phyloP scores from a whole-genome alignment of 768 basidiomycete species.

The Chalciporus pseudorubinellus region DNA sequence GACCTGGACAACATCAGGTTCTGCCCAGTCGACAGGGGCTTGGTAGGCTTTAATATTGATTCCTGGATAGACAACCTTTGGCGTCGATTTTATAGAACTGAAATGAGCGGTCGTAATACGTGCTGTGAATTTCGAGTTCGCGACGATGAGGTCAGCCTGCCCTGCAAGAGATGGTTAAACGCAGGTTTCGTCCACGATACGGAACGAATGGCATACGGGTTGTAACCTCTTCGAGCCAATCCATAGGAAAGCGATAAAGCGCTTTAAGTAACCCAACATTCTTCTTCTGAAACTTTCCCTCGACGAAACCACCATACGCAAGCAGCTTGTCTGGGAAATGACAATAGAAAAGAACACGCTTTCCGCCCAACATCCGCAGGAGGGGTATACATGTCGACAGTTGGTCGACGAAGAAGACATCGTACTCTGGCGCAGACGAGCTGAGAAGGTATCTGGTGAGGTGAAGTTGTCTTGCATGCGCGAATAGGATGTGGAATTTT shows the following conservation, averaged over 20 bases:
- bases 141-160: slow-evolving; percentile 86
- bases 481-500: slow-evolving; percentile 85
- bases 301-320: slow-evolving; percentile 61
- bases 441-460: slow-evolving; percentile 59
- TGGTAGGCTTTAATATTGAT: slow-evolving; percentile 82
- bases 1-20: slow-evolving; percentile 53
- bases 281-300: slow-evolving; percentile 45
- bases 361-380: slow-evolving; percentile 60
- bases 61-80: slow-evolving; percentile 91
- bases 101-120: slow-evolving; percentile 77
- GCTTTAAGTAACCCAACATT: slow-evolving; percentile 56
- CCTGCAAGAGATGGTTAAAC: slow-evolving; percentile 40
- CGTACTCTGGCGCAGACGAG: slow-evolving; percentile 47
- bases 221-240: slow-evolving; percentile 84
- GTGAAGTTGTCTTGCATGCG: slow-evolving; percentile 86
- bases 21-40: slow-evolving; percentile 36
- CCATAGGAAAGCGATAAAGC: slow-evolving; percentile 86
- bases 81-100: slow-evolving; percentile 56
- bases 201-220: slow-evolving; percentile 57
- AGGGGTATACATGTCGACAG: slow-evolving; percentile 90
- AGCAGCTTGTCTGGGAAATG: slow-evolving; percentile 97
- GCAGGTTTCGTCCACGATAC: not conserved
- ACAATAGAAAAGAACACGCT: slow-evolving; percentile 94
- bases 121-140: slow-evolving; percentile 90
- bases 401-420: slow-evolving; percentile 94